phyloP scores from a whole-genome alignment of 2,329 filamentous ascomycete species.

The Fusarium sp. region DNA sequence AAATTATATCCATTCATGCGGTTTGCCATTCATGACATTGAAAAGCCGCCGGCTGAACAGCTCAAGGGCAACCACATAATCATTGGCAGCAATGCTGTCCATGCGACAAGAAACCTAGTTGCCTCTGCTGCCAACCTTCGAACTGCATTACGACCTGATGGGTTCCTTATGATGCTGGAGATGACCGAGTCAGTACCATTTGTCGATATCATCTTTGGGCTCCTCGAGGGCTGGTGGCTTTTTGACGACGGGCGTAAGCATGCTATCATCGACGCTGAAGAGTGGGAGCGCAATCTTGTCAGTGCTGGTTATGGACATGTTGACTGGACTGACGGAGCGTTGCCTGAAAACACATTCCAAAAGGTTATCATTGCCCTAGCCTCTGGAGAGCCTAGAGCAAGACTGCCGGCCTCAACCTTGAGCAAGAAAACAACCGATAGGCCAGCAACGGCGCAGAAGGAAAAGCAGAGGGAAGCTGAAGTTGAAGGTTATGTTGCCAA shows the following conservation, averaged over 20 bases:
- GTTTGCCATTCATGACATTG: background rate
- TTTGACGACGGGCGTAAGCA: conserved; percentile 10
- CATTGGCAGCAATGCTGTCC: conserved; percentile 9
- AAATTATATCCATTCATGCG: background rate
- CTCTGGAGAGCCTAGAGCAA: background rate
- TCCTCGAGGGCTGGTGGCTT: conserved; percentile 20
- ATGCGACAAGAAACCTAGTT: conserved; percentile 1
- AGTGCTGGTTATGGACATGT: background rate
- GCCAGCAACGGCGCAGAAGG: background rate
- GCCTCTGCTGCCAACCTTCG: background rate
- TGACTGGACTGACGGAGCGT: conserved; percentile 13
- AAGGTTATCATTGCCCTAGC: conserved; percentile 6
- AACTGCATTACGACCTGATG: background rate
- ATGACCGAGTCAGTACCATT: conserved; percentile 1
- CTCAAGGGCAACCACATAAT: conserved; percentile 4
- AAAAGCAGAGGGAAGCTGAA: background rate
- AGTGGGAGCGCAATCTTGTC: background rate
- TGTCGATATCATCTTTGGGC: conserved; percentile 2
- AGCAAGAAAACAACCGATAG: background rate
- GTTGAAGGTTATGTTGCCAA: background rate
- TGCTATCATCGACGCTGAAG: background rate
- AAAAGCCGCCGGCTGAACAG: background rate
- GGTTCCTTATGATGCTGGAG: conserved; percentile 19
- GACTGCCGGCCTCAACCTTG: background rate
- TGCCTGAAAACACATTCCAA: conserved; percentile 2